Evolutionary conservation across 2,329 filamentous ascomycete genomes (phyloP).

Genomic region (Cordyceps pruinosa): DNA sequence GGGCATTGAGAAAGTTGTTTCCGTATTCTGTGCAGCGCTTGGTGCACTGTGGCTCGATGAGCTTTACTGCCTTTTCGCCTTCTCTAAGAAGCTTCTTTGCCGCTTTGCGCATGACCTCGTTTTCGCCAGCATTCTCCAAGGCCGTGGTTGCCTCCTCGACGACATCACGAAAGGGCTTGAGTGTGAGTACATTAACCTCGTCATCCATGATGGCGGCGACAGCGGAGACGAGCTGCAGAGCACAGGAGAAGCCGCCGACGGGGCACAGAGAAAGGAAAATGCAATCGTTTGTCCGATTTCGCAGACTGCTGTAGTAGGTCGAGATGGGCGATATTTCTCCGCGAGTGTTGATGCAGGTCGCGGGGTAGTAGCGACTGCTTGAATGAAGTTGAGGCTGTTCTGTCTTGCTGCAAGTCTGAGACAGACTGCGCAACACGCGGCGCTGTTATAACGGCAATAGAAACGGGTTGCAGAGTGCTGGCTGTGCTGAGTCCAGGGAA

Average conservation of each 20-base stretch:
- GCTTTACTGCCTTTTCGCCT: slow-evolving; percentile 42
- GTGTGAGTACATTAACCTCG: slow-evolving; percentile 36
- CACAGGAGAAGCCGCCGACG: background rate
- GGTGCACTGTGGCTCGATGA: slow-evolving; percentile 17
- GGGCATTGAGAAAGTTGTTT: slow-evolving; percentile 40
- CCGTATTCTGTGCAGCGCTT: slow-evolving; percentile 35
- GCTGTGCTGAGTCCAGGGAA: background rate
- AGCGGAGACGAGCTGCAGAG: background rate
- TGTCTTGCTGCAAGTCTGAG: background rate
- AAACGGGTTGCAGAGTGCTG: background rate
- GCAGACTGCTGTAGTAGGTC: background rate
- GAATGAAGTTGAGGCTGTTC: background rate
- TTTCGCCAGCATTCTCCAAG: slow-evolving; percentile 39
- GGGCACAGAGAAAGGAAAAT: background rate
- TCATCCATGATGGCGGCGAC: slow-evolving; percentile 29
- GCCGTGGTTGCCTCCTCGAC: slow-evolving; percentile 44
- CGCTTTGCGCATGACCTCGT: slow-evolving; percentile 42
- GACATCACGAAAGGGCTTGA: slow-evolving; percentile 46
- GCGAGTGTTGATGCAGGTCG: background rate
- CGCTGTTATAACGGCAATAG: background rate
- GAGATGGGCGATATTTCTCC: background rate
- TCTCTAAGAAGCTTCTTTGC: slow-evolving; percentile 41
- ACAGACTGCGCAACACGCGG: background rate
- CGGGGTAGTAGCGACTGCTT: background rate
- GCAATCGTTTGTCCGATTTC: background rate